Base-by-base conservation (phyloP, 2,329 filamentous ascomycete genomes). In the Lomentospora prolificans region DNA sequence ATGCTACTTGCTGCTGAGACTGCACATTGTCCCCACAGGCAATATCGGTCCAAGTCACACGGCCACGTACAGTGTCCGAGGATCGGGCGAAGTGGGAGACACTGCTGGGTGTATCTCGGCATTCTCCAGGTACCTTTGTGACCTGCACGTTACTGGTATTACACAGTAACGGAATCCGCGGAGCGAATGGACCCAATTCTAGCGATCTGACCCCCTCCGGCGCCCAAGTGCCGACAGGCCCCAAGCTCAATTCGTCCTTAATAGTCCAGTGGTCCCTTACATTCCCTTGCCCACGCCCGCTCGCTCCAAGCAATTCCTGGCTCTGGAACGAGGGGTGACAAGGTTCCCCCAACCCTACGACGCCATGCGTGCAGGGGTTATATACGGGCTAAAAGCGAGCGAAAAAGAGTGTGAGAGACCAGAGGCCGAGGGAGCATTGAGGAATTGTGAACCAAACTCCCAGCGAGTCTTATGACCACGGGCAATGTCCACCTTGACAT, bases 221-320 rank as follows among this genome's bases (percentile, higher is more conserved):
- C 8, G 19, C 22, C 44, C 44, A 48, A 48, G 22, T 48, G 44
- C 44, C 44, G 44, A 48, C 44, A 48, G 44, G 10, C 44, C 24
- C 44, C 44, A 48, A 48, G 17, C 44, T 48, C 44, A 22, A 48
- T 48, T 48, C 44, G 44, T 48, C 44, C 24, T 48, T n/a, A 48
- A 25, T 48, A 22, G 14, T 25, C 19, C 17, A 48, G 44, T 19
- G 44, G 44, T 19, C 44, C 44, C 44, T 48, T 22, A 25, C 44
- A 48, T 48, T 48, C 44, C 17, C 44, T 48, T 48, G 17, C 22
- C 17, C 44, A 48, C 44, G 17, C 44, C 44, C 17, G 22, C 24
- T 25, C 17, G 12, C 6, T 6, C 30, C 30, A 33, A 33, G 7
- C 30, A 33, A 33, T 48, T 48, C 44, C 44, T 19, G 17, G 44